Base-by-base conservation (phyloP, 768 basidiomycete genomes). In the Podaxis sp. region DNA sequence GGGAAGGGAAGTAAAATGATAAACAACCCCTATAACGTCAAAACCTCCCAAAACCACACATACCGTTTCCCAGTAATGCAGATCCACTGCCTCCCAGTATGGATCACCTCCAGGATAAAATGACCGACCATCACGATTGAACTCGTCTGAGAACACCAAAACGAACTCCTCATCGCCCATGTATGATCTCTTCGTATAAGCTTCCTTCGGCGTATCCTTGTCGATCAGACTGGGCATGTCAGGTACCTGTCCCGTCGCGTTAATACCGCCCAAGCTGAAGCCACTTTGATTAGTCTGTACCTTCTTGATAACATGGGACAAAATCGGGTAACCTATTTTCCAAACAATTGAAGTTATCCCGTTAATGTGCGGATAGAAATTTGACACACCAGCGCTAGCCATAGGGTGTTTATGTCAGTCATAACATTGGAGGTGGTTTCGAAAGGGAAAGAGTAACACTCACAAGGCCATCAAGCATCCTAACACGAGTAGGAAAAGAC, bases 1-100 rank as follows among this genome's bases (percentile, higher is more conserved):
- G 7, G 1, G 30, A 33, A 91, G 22, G 11, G 6, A 20, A 20
- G 44, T 46, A 0, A 88, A 82, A 80, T 78, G 30, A 33, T 33
- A 33, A 1, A 80, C 44, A 73, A 59, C 26, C 26, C 55, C 60
- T 54, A 55, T 24, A 26, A 58, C 17, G 10, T 40, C 30, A 20
- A 52, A 8, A 49, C 10, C n/a, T 24, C 24, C 30, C 30, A 33
- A 41, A 55, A 37, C 7, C 24, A 65, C 51, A 89, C 64, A 8
- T 28, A 65, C 66, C 26, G 64, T 67, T 40, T 64, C 66, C 90
- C 91, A 93, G 73, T 96, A 97, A 71, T 96, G 86, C 36, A 96
- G 73, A 71, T 97, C 87, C 10, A 82, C 87, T 22, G 91, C 96
- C 71, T 96, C 93, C 95, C 96, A 71, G 82, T 85, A 82, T 83